Evolutionary conservation across 148 eudicot genomes (phyloP), one percentile per base, ranked within the genome.

Genomic region (Spergularia bocconei): DNA sequence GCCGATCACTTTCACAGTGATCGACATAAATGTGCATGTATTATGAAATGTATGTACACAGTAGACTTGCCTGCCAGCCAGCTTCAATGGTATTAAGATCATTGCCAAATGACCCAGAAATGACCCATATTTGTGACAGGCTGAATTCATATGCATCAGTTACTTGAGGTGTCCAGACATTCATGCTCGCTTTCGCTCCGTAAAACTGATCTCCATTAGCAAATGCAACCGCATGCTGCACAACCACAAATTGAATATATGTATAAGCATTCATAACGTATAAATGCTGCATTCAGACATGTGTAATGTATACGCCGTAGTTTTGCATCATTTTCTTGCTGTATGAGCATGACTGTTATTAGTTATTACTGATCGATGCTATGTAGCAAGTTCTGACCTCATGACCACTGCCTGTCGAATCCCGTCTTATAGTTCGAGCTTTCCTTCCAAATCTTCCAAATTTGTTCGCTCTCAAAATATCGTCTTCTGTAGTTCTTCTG

Each of bases 31-130:
- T 25, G 47, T 20, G 48, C 23, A 62, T 11, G 48, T 48, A 62
- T 11, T 29, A 15, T 13, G 55, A 74, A 6, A 13, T 64, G 19
- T 59, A 19, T 36, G 41, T 64, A 60, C 36, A 29, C 36, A 29
- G 36, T 29, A 44, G 58, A 79, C 90, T 82, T 81, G 84, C 99
- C 99, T 96, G 99, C 99, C 99, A 96, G 17, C 99, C 98, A 67
- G 99, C 99, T 85, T 96, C 99, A 70, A 92, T 91, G 71, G 99
- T 96, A 68, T 96, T 96, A 11, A 96, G 97, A 75, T 96, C 99
- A 82, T 92, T 79, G 57, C 91, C 98, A 81, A 96, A 96, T 15
- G 93, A 84, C 64, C 99, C 98, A 39, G 98, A 89, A 68, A 91
- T 96, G 64, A 92, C 85, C 99, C 99, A 96, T 21, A 96, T 47